A percentile compares a stretch with the other conserved stretches of the same genome.
Evolutionary conservation across 2,329 filamentous ascomycete genomes (phyloP).

Genomic region (Hypocreales sp.): DNA sequence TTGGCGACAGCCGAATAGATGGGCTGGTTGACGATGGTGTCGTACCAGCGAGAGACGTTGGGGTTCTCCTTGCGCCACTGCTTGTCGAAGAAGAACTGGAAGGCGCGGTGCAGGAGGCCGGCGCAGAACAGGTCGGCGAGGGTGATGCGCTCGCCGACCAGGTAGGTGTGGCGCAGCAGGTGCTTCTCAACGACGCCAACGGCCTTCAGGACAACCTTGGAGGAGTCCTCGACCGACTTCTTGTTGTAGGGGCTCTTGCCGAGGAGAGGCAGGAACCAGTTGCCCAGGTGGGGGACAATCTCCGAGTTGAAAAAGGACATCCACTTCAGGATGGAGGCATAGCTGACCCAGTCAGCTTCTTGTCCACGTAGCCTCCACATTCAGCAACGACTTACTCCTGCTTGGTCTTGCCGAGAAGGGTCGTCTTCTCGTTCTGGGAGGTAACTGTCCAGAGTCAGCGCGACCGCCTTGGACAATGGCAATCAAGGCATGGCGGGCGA

Average conservation of each 20-base stretch:
- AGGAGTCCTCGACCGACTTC: conserved; percentile 76
- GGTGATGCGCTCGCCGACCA: conserved; percentile 93
- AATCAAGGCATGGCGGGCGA: too few relatives aligned
- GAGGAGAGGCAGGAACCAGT: conserved; percentile 76
- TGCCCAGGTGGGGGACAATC: conserved; percentile 55
- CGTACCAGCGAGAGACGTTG: conserved; percentile 83
- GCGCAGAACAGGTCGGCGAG: conserved; percentile 85
- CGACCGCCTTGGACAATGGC: too few relatives aligned
- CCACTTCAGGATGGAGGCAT: conserved; percentile 96
- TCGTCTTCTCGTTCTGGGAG: conserved; percentile 99
- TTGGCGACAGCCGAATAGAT: conserved; percentile 71
- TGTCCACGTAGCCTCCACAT: too few relatives aligned
- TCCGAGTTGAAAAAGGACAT: conserved; percentile 93
- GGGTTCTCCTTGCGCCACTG: conserved; percentile 71
- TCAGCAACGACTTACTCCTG: conserved; percentile 67
- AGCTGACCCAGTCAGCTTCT: conserved; percentile 38
- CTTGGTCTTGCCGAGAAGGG: conserved; percentile 98
- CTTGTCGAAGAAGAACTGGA: conserved; percentile 91
- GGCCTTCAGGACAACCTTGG: conserved; percentile 53
- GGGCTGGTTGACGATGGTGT: conserved; percentile 84
- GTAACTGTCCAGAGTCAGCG: conserved; percentile 54
- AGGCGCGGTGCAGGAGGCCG: conserved; percentile 68
- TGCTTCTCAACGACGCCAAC: conserved; percentile 69
- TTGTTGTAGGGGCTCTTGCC: conserved; percentile 88
- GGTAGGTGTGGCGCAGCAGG: conserved; percentile 85